These are phyloP conservation scores for Heliocybe sulcata DNA, from an alignment of 1,284 basidiomycete species.

Conservation along the genomic window DNA sequence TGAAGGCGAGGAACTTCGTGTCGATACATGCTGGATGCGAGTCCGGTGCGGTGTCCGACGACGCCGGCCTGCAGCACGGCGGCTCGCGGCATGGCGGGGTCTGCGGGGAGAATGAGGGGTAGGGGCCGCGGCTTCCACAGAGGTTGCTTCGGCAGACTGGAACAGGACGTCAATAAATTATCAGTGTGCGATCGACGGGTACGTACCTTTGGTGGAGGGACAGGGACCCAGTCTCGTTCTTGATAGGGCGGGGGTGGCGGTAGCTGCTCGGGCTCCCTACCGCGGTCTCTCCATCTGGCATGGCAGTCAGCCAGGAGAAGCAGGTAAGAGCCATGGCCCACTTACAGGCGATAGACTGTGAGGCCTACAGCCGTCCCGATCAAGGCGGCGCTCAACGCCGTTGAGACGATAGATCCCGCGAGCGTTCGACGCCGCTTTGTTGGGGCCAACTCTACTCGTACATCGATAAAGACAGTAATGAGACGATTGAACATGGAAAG, in stretches of 20 bases:
- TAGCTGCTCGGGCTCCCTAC: conserved; percentile 36
- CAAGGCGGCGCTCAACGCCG: conserved; percentile 72
- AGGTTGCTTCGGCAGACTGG: conserved; percentile 7
- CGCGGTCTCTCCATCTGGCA: conserved; percentile 59
- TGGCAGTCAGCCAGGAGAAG: conserved; percentile 2
- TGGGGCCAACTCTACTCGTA: conserved; percentile 46
- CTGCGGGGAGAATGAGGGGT: conserved; percentile 21
- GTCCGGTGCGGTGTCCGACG: conserved; percentile 22
- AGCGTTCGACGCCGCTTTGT: conserved; percentile 58
- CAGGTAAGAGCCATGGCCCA: conserved; percentile 10
- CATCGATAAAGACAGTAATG: conserved; percentile 26
- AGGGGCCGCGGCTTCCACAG: conserved; percentile 11
- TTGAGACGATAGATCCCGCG: conserved; percentile 71
- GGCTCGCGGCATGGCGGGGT: conserved; percentile 19
- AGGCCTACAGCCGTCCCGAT: conserved; percentile 78
- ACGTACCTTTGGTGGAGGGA: conserved; percentile 16
- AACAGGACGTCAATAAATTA: conserved; percentile 2
- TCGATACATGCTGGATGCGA: conserved; percentile 11
- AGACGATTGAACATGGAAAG: conserved; percentile 22
- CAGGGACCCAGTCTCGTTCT: conserved; percentile 47
- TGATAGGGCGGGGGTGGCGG: conserved; percentile 59
- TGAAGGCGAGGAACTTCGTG: background rate
- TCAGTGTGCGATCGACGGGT: background rate
- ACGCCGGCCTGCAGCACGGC: conserved; percentile 26
- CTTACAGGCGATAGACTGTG: conserved; percentile 77